A percentile compares a stretch with the other conserved stretches of the same genome.
These are phyloP conservation scores for Cercophora scortea DNA, from an alignment of 495 filamentous ascomycete genomes.

Conservation along the genomic window DNA sequence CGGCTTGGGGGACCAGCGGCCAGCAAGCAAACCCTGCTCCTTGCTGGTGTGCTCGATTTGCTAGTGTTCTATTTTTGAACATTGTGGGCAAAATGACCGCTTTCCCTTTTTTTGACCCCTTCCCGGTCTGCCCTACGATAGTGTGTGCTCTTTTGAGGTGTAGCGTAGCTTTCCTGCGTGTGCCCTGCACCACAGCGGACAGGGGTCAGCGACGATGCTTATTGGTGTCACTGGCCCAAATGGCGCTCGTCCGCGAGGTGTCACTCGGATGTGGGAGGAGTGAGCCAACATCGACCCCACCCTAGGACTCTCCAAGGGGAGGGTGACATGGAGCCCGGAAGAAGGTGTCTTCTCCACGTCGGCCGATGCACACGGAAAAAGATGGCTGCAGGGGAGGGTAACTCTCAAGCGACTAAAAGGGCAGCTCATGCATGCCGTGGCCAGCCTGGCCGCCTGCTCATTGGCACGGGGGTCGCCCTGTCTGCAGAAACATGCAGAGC, in stretches of 20 bases:
- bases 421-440: slow-evolving; percentile 25
- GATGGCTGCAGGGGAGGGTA: slow-evolving; percentile 22
- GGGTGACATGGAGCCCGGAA: slow-evolving; percentile 19
- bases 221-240: slow-evolving; percentile 32
- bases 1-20: slow-evolving; percentile 6
- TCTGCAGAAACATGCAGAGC: slow-evolving; percentile 21
- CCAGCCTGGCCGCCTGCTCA: slow-evolving; percentile 14
- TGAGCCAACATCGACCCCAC: slow-evolving; percentile 23
- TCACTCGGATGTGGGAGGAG: slow-evolving; percentile 23
- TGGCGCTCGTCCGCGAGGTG: slow-evolving; percentile 33
- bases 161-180: slow-evolving; percentile 15
- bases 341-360: slow-evolving; percentile 17
- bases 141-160: slow-evolving; percentile 11
- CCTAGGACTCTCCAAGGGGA: slow-evolving; percentile 6
- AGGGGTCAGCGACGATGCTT: slow-evolving; percentile 26
- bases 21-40: slow-evolving; percentile 1
- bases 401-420: slow-evolving; percentile 28
- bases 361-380: slow-evolving; percentile 18
- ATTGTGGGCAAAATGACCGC: slow-evolving; percentile 25
- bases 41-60: slow-evolving; percentile 1
- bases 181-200: slow-evolving; percentile 17
- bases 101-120: slow-evolving; percentile 26
- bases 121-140: slow-evolving; percentile 9
- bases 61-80: slow-evolving; percentile 34
- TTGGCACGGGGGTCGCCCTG: slow-evolving; percentile 20